These are phyloP conservation scores for Rhodotorula sp. DNA, from an alignment of 1,284 basidiomycete species.

Conservation along the genomic window DNA sequence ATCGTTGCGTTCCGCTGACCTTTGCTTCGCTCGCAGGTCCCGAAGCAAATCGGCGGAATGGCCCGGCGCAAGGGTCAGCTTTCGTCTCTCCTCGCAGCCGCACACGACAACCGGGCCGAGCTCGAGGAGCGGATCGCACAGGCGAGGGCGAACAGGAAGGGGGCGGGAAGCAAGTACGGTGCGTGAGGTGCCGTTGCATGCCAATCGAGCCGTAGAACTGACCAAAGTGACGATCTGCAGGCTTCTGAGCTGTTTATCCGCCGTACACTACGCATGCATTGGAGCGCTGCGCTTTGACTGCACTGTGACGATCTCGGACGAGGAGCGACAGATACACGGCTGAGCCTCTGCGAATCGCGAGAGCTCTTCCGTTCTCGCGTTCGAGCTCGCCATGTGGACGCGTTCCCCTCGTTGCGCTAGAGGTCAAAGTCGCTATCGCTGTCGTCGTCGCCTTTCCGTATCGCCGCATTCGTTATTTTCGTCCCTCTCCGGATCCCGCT, in stretches of 20 bases:
- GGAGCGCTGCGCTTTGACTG: too few species aligned
- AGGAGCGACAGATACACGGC: too few species aligned
- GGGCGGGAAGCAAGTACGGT: slow-evolving; percentile 45
- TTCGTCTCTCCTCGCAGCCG: slow-evolving; percentile 43
- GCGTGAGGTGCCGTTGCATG: neutral
- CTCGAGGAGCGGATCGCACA: slow-evolving; percentile 45
- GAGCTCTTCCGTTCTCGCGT: too few species aligned
- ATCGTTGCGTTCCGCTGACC: neutral
- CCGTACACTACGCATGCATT: too few species aligned
- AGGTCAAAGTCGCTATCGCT: slow-evolving; percentile 42
- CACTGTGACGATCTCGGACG: too few species aligned
- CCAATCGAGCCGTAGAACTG: neutral
- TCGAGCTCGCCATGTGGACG: too few species aligned
- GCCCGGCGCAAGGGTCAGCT: slow-evolving; percentile 42
- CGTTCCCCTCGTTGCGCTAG: slow-evolving; percentile 6
- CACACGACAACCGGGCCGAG: slow-evolving; percentile 44
- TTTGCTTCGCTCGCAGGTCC: neutral
- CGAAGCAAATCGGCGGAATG: slow-evolving; percentile 21
- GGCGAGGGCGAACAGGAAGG: slow-evolving; percentile 42
- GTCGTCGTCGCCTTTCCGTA: slow-evolving; percentile 12
- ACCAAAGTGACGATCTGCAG: neutral
- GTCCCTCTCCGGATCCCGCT: slow-evolving; percentile 34
- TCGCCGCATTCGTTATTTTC: neutral
- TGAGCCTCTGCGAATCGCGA: too few species aligned
- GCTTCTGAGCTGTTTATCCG: neutral